Conservation (phyloP, 805 yeast species). For the Sporopachydermia lactativora region DNA sequence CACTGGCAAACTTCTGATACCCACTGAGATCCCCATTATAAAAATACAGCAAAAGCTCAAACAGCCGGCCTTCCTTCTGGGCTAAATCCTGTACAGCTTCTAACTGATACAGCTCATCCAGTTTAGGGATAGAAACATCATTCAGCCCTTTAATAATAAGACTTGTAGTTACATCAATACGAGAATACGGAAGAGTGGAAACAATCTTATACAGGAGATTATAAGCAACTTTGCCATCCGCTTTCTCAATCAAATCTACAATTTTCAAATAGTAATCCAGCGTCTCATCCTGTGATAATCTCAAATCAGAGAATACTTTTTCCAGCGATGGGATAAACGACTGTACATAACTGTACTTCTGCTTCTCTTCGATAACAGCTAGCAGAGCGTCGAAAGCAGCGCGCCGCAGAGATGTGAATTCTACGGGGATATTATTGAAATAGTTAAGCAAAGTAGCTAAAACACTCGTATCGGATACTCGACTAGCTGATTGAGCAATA, state of each 20-base stretch:
- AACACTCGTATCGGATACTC: conserved; percentile 14
- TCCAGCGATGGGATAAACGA: conserved; percentile 23
- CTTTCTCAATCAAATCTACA: conserved; percentile 11
- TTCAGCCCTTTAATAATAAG: conserved; percentile 15
- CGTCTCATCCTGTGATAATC: conserved; percentile 13
- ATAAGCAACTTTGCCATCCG: conserved; percentile 9
- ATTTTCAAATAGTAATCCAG: conserved; percentile 15
- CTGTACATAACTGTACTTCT: conserved; percentile 18
- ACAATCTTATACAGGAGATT: background rate
- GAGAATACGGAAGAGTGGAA: conserved; percentile 1
- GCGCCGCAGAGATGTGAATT: conserved; percentile 11
- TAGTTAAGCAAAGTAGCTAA: conserved; percentile 23
- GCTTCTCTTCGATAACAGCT: conserved; percentile 19
- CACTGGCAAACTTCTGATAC: conserved; percentile 6
- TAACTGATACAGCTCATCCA: conserved; percentile 17
- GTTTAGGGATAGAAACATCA: conserved; percentile 14
- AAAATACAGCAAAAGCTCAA: conserved; percentile 15
- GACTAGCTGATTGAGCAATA: background rate
- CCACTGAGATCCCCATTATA: conserved; percentile 10
- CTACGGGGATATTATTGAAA: conserved; percentile 22
- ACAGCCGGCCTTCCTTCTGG: conserved; percentile 11
- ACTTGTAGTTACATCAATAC: conserved; percentile 11
- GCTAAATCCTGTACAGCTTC: conserved; percentile 16
- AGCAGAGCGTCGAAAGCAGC: conserved; percentile 20
- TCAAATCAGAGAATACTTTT: conserved; percentile 25